Conservation (phyloP, 1,284 basidiomycete species). For the Pseudozyma flocculosa region DNA sequence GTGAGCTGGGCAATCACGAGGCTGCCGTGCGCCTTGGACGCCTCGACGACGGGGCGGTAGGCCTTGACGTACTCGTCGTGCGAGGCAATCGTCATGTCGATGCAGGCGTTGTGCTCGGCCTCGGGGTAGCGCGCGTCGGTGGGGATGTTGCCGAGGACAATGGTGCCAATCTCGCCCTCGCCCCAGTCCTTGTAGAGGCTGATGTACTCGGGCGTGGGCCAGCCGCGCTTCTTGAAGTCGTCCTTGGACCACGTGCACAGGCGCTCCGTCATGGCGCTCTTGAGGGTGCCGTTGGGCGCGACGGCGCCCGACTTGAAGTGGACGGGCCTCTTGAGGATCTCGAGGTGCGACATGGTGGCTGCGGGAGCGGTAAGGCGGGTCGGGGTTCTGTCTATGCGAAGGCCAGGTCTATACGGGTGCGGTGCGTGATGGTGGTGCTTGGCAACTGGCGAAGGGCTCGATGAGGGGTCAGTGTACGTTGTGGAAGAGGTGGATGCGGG, state of each 20-base stretch:
- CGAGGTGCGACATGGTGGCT: constrained; percentile 26
- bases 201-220: constrained; percentile 42
- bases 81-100: constrained; percentile 36
- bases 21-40: constrained; percentile 60
- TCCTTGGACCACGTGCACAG: constrained; percentile 45
- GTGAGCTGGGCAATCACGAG: constrained; percentile 61
- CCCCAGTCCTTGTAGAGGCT: constrained; percentile 51
- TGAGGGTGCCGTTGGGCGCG: constrained; percentile 44
- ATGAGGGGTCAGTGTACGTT: too few relatives aligned
- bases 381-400: too few relatives aligned
- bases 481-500: too few relatives aligned
- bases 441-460: too few relatives aligned
- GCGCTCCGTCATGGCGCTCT: constrained; percentile 53
- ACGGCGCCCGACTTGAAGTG: constrained; percentile 26
- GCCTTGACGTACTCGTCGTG: constrained; percentile 36
- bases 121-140: constrained; percentile 37
- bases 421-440: too few relatives aligned
- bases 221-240: constrained; percentile 47
- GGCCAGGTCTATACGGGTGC: too few relatives aligned
- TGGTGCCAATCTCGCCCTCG: constrained; percentile 46
- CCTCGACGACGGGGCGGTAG: constrained; percentile 53
- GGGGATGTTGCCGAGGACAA: constrained; percentile 46
- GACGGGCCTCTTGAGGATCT: constrained; percentile 35
- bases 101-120: constrained; percentile 39
- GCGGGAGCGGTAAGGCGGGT: background rate